Base-by-base conservation (phyloP, 345 rosid genomes). In the Hevea brasiliensis region DNA sequence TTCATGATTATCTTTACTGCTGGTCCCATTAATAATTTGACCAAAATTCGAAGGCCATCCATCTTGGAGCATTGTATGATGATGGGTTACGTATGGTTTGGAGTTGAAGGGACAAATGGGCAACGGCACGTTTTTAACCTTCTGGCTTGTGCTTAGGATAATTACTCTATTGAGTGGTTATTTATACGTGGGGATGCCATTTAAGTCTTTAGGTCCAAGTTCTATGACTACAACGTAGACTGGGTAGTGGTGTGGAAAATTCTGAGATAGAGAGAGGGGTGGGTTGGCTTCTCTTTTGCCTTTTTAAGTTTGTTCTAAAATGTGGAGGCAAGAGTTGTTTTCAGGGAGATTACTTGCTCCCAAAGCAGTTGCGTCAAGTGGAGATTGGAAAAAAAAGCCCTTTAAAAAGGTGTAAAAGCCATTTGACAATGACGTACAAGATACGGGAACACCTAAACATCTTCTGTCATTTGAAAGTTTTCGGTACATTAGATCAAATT, bases 301-400 rank as follows among this genome's bases (percentile, higher is more conserved):
- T 29, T 20, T 17, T 20, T 14, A 6, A 20, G 65, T 69, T 48
- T 77, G 84, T 75, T 47, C 72, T 20, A 60, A 58, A 55, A 62
- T 7, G 51, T 14, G 74, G 78, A 32, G 79, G 79, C 84, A 67
- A 55, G 42, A 32, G 82, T 67, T 76, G 77, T 68, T 84, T 71
- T 74, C 81, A 9, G 20, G 23, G 67, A 63, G 79, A 73, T 78
- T 76, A 41, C 54, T 75, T 75, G 45, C 47, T 23, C 61, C 26
- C 72, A 65, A 72, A 48, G 42, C 1, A 17, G 11, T 44, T 47
- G 62, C 53, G 40, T 62, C 62, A 37, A 67, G 47, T 29, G 55
- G 61, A 29, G 50, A 24, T 10, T n/a, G 44, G 11, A 32, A 37
- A n/a, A 37, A 35, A 11, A 37, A 29, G 32, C 17, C 44, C 23